Base-by-base conservation (phyloP, 768 basidiomycete species). In the Grammothele lineata region DNA sequence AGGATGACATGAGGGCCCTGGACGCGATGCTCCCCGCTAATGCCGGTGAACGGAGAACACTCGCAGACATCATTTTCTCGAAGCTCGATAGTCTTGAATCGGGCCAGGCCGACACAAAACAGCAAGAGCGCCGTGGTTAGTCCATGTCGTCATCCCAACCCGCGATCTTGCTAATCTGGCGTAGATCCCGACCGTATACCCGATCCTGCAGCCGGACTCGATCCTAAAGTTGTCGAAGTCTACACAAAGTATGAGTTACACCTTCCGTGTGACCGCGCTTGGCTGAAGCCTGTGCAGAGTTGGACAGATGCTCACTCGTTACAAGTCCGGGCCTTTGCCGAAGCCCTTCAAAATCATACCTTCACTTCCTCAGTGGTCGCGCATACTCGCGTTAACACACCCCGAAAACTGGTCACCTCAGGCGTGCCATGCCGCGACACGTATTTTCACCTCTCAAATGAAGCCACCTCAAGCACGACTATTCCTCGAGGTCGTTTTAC, bases 331-430 rank as follows among this genome's bases (percentile, higher is more conserved):
- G 1, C 84, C 93, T 1, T 77, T 99, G 1, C 96, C 96, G 24
- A 98, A 98, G 70, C 76, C 93, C 3, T 94, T 99, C 81, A 99
- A 99, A 74, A 87, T 99, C 51, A 88, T 99, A 37, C 96, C 96
- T 18, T 87, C 94, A 10, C 81, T 97, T 21, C 88, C 92, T 3
- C 85, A 89, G 50, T 99, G 96, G 96, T 93, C 94, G 9, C 87
- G 92, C 39, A 83, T 98, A 53, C 80, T 99, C 36, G 91, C 94
- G 22, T 77, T 98, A 37, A 98, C 96, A 12, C 77, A 77, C 44
- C 96, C 96, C 1, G 86, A 93, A 68, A 78, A 83, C 57, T 98
- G 96, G 96, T 90, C 92, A 1, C 89, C 96, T 0, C 92, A 97
- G 64, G 94, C 94, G 1, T 92, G 91, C 53, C 83, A 85, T 51